phyloP scores from a whole-genome alignment of 495 filamentous ascomycete species.

The Tuber magnatum region DNA sequence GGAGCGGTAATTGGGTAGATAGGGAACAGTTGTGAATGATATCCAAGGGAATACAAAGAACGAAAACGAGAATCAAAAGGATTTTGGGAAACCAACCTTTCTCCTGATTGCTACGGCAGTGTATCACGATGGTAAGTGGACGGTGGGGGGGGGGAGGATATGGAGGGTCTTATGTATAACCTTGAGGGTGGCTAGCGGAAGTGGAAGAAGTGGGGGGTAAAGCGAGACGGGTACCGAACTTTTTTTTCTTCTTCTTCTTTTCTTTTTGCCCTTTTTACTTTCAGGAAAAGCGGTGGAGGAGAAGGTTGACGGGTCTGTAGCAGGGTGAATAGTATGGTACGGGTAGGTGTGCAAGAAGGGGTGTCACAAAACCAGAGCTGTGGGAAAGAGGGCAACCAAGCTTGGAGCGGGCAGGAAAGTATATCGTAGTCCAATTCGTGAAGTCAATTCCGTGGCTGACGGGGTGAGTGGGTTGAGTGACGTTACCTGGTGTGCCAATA shows the following conservation, averaged over 20 bases:
- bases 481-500: neutral
- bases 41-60: neutral
- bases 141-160: neutral
- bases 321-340: neutral
- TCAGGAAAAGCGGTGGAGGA: slow-evolving; percentile 10
- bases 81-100: slow-evolving; percentile 1
- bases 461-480: neutral
- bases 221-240: neutral
- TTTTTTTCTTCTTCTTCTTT: neutral
- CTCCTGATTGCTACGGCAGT: slow-evolving; percentile 1
- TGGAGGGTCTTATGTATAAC: neutral
- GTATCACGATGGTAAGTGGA: neutral
- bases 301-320: neutral
- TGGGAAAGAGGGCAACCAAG: neutral
- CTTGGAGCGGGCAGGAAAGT: neutral
- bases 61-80: neutral
- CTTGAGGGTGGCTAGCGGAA: neutral
- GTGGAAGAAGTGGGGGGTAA: neutral
- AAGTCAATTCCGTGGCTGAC: neutral
- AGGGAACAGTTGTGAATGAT: neutral
- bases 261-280: neutral
- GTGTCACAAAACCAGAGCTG: neutral
- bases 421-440: neutral
- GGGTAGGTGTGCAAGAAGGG: neutral
- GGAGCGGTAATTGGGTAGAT: slow-evolving; percentile 25